Base-by-base conservation (phyloP, 1,284 basidiomycete species). In the Puccinia coronata region DNA sequence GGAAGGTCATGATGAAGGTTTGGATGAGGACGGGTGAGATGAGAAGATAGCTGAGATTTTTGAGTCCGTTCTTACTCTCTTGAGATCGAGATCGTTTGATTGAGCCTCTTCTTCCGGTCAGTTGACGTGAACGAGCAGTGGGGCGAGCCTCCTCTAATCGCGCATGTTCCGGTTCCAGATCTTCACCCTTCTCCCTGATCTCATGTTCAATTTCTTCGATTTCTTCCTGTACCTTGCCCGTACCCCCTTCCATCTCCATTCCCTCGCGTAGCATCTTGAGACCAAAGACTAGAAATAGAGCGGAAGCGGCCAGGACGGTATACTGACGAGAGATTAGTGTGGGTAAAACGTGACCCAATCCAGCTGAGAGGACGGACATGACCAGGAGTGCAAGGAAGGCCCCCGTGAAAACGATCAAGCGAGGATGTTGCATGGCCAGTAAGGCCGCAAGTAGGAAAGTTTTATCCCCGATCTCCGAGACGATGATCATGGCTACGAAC, bases 361-460 rank as follows among this genome's bases (percentile, higher is more conserved):
- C 91, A 12, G 95, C 93, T 39, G 93, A 94, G 77, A 97, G 90
- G 57, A 94, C 88, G 73, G 93, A 94, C 96, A 99, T 99, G 87
- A 98, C 87, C 67, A 93, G 89, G 57, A 99, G 89, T 1, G 94
- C 94, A 34, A 90, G 89, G 84, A 98, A 93, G 0, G 96, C 95
- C 69, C 96, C 96, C 0, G 90, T 88, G 86, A 98, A 98, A 77
- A 99, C 95, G 79, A 92, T 88, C 65, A 92, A 85, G 18, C 95
- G 91, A 0, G 94, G 91, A 85, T 98, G 95, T 2, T 95, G 92
- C 91, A 97, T 96, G 12, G 96, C 94, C 83, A 99, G 92, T 84
- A 99, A 96, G 81, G 96, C 97, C 31, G 96, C 89, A 69, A 98
- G 98, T 82, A 99, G 91, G 86, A 99, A 99, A 0, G 96, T 99